These are phyloP conservation scores for Euphorbia corollata DNA, from an alignment of 441 rosid genomes.

Conservation along the genomic window DNA sequence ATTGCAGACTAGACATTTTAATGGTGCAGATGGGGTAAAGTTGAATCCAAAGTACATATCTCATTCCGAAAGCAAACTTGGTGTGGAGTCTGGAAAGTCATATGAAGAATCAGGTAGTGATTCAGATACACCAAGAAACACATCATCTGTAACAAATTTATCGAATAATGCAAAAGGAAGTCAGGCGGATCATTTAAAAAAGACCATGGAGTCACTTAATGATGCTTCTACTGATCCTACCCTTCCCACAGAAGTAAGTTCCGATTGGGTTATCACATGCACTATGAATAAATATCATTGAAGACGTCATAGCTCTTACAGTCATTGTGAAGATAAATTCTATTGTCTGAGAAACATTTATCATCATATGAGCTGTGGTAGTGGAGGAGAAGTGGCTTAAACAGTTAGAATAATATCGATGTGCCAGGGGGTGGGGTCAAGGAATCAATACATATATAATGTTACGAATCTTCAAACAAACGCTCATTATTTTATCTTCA, in stretches of 20 bases:
- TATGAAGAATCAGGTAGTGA: slow-evolving; percentile 27
- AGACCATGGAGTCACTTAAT: slow-evolving; percentile 33
- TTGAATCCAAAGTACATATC: slow-evolving; percentile 32
- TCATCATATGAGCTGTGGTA: background rate
- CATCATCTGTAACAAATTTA: slow-evolving; percentile 23
- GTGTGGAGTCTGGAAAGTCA: slow-evolving; percentile 36
- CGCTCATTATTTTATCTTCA: slow-evolving; percentile 10
- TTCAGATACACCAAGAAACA: slow-evolving; percentile 29
- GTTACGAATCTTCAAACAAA: background rate
- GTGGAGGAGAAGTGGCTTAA: background rate
- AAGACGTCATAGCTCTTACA: slow-evolving; percentile 2
- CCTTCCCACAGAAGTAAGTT: slow-evolving; percentile 74
- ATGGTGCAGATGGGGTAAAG: slow-evolving; percentile 32
- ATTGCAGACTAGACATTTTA: slow-evolving; percentile 30
- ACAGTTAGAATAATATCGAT: background rate
- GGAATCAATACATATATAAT: background rate
- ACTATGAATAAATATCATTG: background rate
- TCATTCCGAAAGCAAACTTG: slow-evolving; percentile 32
- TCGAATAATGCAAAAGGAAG: slow-evolving; percentile 35
- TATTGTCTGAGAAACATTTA: background rate
- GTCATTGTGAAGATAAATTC: background rate
- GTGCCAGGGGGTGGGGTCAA: background rate
- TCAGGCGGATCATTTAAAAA: slow-evolving; percentile 35
- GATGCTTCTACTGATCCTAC: slow-evolving; percentile 40
- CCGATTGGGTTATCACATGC: background rate